Percentiles rank a stretch among this genome's conserved stretches.
Evolutionary conservation across 2,329 filamentous ascomycete genomes (phyloP).

Genomic region (Parafenestella ontariensis): DNA sequence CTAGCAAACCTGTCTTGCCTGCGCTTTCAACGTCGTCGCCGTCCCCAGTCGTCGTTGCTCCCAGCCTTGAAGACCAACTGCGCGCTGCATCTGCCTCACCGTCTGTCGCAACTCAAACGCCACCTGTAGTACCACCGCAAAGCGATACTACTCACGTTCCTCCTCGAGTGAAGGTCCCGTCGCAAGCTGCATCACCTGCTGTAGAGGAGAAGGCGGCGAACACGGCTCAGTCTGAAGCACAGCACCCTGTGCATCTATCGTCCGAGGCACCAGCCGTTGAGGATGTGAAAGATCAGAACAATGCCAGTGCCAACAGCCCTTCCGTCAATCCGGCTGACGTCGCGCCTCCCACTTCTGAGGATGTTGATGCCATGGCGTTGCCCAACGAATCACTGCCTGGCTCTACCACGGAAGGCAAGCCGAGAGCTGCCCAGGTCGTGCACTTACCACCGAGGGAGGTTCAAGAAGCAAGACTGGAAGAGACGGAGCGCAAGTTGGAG

Average conservation of each 20-base stretch:
- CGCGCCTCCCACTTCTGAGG: conserved; percentile 43
- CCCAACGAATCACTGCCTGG: conserved; percentile 4
- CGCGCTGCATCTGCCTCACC: conserved; percentile 46
- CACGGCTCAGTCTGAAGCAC: conserved; percentile 6
- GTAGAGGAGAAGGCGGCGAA: conserved; percentile 24
- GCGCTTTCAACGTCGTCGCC: conserved; percentile 30
- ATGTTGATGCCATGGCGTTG: conserved; percentile 17
- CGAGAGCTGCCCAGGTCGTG: conserved; percentile 45
- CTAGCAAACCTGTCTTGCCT: conserved; percentile 20
- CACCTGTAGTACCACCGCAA: conserved; percentile 23
- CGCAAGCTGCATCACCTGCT: conserved; percentile 11
- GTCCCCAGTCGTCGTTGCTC: conserved; percentile 23
- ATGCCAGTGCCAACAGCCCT: conserved; percentile 19
- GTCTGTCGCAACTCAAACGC: conserved; percentile 33
- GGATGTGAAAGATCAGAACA: conserved; percentile 9
- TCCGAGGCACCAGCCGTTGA: conserved; percentile 21
- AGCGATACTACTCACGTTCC: conserved; percentile 19
- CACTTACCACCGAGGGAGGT: conserved; percentile 60
- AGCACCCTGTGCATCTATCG: not conserved
- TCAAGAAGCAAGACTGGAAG: conserved; percentile 56
- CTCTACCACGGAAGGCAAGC: conserved; percentile 12
- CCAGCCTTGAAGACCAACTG: conserved; percentile 44
- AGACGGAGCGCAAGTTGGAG: conserved; percentile 51
- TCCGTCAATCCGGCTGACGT: conserved; percentile 32
- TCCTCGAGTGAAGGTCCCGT: conserved; percentile 13